Base-by-base conservation (phyloP, 2,329 filamentous ascomycete genomes). In the Leptographium galeiforme region DNA sequence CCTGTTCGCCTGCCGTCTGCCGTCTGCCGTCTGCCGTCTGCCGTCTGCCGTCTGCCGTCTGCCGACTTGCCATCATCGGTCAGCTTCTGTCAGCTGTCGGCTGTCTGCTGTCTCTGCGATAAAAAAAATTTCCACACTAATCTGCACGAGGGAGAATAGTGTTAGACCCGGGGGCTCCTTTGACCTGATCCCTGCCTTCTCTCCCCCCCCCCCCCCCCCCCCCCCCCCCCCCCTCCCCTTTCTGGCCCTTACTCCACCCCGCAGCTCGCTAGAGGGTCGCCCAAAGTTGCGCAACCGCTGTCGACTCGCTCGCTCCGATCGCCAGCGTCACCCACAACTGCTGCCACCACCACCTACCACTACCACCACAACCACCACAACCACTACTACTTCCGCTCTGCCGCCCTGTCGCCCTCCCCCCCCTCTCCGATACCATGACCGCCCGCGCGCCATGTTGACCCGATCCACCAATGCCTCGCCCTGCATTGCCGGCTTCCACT, bases 401-500 rank as follows among this genome's bases (percentile, higher is more conserved):
- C 32, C 46, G 12, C 32, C 34, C 12, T 30, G 18, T 13, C 16
- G 2, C 18, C 40, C 8, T 18, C 18, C 2, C 18, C 6, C 39
- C 6, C 18, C 2, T 12, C 6, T 25, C 6, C 8, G 47, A 16
- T 47, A 53, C 48, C 16, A 59, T 54, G 50, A 39, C 48, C 54
- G 32, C 48, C 40, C 36, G 41, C 51, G 51, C 56, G 54, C 51
- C 71, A 80, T 80, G 77, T 73, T 79, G 73, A 77, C 75, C 66
- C 76, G 75, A 63, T 79, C 76, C 62, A 69, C 73, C 68, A 77
- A 72, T 71, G 70, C 72, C 63, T 78, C 76, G 50, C 74, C 76
- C 61, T 67, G 68, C 61, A 70, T 73, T 53, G 64, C 62, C 57
- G 60, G 48, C 60, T 65, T 68, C 63, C 72, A 73, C 62, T 75